phyloP scores from a whole-genome alignment of 176 grass and related monocot species.

The Luzula sylvatica region DNA sequence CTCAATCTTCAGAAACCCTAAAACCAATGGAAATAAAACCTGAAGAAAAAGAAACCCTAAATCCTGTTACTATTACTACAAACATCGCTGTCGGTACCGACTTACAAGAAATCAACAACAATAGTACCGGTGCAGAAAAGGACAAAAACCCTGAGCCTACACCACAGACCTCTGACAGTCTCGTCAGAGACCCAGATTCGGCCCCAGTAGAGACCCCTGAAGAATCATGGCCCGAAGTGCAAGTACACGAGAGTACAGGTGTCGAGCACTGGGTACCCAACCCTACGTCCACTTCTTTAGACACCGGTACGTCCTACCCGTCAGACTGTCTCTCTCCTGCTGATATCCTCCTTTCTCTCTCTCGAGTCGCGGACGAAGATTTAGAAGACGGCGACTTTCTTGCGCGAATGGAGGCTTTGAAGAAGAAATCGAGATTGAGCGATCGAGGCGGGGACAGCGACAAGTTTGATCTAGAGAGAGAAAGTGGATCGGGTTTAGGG shows the following conservation, averaged over 20 bases:
- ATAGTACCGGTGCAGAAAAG: conserved; percentile 1
- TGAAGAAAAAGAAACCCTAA: conserved; percentile 2
- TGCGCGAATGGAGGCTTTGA: conserved; percentile 12
- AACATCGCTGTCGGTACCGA: not conserved
- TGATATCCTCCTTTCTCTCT: conserved; percentile 28
- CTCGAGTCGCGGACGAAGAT: conserved; percentile 31
- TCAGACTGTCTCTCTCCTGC: conserved; percentile 25
- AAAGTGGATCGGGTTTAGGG: not conserved
- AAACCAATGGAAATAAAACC: conserved; percentile 4
- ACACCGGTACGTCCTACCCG: conserved; percentile 28
- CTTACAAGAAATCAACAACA: conserved; percentile 5
- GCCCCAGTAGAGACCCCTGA: conserved; percentile 2
- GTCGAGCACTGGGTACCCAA: conserved; percentile 19
- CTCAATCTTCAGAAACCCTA: not conserved
- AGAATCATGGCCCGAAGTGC: conserved; percentile 26
- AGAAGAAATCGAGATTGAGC: conserved; percentile 19
- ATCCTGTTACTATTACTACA: not conserved
- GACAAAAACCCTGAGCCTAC: conserved; percentile 41
- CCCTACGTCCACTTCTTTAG: conserved; percentile 21
- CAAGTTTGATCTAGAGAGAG: conserved; percentile 19
- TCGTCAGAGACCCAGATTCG: not conserved
- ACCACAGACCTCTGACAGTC: conserved; percentile 22
- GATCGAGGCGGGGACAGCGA: conserved; percentile 3
- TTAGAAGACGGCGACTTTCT: conserved; percentile 21
- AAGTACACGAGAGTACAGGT: conserved; percentile 29